Conservation (phyloP, 1,139 yeast species). For the Saccharomyces hybrid region DNA sequence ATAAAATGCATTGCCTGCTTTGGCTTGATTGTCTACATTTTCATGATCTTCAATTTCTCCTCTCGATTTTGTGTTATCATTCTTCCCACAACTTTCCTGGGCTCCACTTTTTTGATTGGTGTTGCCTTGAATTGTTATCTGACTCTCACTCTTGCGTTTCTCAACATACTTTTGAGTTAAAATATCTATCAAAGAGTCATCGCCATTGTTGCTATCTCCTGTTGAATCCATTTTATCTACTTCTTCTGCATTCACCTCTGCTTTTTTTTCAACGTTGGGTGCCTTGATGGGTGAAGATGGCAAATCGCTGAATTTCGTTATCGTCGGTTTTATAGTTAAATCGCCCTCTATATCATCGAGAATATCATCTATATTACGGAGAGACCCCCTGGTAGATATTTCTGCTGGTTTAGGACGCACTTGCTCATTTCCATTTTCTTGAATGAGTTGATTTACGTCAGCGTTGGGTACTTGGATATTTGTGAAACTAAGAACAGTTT, state of each 20-base stretch:
- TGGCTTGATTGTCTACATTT: neutral
- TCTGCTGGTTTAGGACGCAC: neutral
- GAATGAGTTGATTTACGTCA: neutral
- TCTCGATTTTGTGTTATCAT: neutral
- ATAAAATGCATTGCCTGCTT: neutral
- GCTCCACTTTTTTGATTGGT: neutral
- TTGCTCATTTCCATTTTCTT: slow-evolving; percentile 2
- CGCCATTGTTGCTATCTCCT: slow-evolving; percentile 13
- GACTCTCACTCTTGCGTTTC: neutral
- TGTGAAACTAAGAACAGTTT: slow-evolving; percentile 20
- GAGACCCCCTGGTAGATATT: slow-evolving; percentile 13
- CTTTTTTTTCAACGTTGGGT: neutral
- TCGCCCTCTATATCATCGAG: slow-evolving; percentile 6
- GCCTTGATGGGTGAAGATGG: slow-evolving; percentile 14
- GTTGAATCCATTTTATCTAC: neutral
- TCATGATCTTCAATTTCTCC: neutral
- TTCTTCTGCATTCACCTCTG: neutral
- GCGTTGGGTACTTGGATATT: slow-evolving; percentile 12
- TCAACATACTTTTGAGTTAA: slow-evolving; percentile 17
- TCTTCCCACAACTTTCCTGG: neutral
- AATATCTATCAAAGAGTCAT: slow-evolving; percentile 23
- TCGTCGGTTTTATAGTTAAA: slow-evolving; percentile 5
- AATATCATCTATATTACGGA: slow-evolving; percentile 1
- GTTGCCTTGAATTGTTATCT: neutral
- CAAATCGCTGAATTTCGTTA: slow-evolving; percentile 5